Conservation (phyloP, 352 stramenopile genomes). For the Pythium rhizo-oryzae region DNA sequence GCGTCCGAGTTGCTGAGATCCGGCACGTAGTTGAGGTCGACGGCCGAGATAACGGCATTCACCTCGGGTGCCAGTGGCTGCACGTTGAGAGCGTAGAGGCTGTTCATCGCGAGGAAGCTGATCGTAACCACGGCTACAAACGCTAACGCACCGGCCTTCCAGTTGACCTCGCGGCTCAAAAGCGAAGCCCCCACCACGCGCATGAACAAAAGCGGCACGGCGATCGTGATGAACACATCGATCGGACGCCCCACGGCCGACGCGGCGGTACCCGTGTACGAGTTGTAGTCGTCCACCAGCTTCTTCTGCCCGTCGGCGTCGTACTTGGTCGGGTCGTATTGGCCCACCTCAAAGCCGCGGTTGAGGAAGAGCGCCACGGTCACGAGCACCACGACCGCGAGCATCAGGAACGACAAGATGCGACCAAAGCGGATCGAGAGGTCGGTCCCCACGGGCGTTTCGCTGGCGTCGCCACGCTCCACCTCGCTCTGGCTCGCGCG, state of each 20-base stretch:
- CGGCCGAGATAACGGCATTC: not conserved
- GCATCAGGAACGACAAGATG: not conserved
- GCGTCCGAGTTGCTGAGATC: not conserved
- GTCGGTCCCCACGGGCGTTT: too few species aligned
- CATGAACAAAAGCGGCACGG: not conserved
- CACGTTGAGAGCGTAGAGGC: slow-evolving; percentile 12
- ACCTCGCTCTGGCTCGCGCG: too few species aligned
- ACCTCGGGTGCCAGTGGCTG: not conserved
- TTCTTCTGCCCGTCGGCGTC: not conserved
- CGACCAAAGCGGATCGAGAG: too few species aligned
- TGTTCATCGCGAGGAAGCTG: slow-evolving; percentile 1
- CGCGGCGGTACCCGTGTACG: slow-evolving; percentile 10
- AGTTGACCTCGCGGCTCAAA: not conserved
- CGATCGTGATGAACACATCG: not conserved
- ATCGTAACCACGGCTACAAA: not conserved
- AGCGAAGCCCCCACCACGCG: not conserved
- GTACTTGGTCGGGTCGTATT: not conserved
- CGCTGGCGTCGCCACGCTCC: too few species aligned
- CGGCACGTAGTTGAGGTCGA: not conserved
- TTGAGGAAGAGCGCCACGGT: not conserved
- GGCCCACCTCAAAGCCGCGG: not conserved
- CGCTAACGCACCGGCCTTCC: not conserved
- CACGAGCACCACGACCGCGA: not conserved
- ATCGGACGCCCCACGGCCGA: not conserved
- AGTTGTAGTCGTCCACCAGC: slow-evolving; percentile 24